These are phyloP conservation scores for Perkinsus marinus DNA, from an alignment of 169 alveolate species.

Conservation along the genomic window DNA sequence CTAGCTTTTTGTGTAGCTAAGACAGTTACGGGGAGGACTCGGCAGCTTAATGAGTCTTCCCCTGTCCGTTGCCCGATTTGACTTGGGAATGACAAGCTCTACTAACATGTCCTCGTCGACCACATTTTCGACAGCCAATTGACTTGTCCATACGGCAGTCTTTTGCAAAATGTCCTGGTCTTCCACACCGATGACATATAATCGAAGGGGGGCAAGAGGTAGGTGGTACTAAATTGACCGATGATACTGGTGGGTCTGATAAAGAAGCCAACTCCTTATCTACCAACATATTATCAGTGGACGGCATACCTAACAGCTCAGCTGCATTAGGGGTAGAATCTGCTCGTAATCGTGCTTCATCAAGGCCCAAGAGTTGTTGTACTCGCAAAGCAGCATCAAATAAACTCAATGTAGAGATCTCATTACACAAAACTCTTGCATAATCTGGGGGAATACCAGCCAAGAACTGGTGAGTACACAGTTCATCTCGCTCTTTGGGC, in stretches of 20 bases:
- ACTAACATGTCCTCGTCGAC: background rate
- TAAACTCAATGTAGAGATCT: too few species aligned
- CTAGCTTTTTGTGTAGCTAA: background rate
- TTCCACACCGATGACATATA: background rate
- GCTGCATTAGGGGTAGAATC: too few species aligned
- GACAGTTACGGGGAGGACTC: background rate
- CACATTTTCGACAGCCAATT: background rate
- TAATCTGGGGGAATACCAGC: too few species aligned
- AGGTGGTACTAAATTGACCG: background rate
- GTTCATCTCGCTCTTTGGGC: background rate
- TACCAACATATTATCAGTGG: background rate
- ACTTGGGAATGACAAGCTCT: background rate
- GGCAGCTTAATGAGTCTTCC: background rate
- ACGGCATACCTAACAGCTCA: background rate
- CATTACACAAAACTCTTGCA: too few species aligned
- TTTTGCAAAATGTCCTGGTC: background rate
- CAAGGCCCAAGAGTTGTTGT: too few species aligned
- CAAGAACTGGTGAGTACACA: background rate
- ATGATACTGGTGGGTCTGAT: background rate
- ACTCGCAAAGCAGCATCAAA: too few species aligned
- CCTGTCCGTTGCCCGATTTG: background rate
- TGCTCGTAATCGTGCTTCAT: too few species aligned
- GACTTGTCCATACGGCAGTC: background rate
- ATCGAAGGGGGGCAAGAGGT: background rate
- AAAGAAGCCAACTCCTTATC: background rate